These are phyloP conservation scores for Lactarius vividus DNA, from an alignment of 768 basidiomycete genomes.

Conservation along the genomic window DNA sequence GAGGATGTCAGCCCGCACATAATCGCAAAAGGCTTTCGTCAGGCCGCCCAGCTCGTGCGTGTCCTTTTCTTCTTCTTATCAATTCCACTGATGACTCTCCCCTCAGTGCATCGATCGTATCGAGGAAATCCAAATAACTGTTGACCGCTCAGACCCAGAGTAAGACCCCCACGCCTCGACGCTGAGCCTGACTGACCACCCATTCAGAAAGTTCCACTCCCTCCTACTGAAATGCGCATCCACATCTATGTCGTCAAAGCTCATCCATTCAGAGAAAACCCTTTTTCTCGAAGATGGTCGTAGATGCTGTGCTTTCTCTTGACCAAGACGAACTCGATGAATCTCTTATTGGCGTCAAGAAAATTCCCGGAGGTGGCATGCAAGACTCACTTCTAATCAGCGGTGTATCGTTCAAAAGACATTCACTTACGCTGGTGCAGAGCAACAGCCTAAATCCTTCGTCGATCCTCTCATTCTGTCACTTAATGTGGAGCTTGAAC, in stretches of 20 bases:
- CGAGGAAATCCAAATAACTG: constrained; percentile 82
- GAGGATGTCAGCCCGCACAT: constrained; percentile 97
- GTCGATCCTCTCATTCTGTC: constrained; percentile 85
- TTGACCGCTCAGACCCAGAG: constrained; percentile 90
- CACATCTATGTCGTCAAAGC: constrained; percentile 99
- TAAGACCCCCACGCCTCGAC: constrained; percentile 41
- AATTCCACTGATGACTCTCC: constrained; percentile 7
- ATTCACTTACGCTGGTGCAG: constrained; percentile 97
- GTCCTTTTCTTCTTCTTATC: constrained; percentile 21
- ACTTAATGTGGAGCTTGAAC: constrained; percentile 95
- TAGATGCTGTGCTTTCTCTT: constrained; percentile 90
- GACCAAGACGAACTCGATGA: constrained; percentile 95
- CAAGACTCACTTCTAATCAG: constrained; percentile 88
- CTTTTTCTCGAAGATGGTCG: constrained; percentile 98
- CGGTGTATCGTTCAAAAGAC: constrained; percentile 99
- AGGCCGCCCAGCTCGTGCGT: constrained; percentile 81
- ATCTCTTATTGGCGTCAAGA: constrained; percentile 94
- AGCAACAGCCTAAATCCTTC: constrained; percentile 97
- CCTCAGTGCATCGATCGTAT: constrained; percentile 79
- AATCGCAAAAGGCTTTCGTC: constrained; percentile 94
- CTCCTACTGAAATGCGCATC: constrained; percentile 95
- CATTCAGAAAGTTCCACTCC: constrained; percentile 85
- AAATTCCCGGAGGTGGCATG: constrained; percentile 96
- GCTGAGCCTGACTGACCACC: neutral
- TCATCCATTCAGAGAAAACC: constrained; percentile 98